Evolutionary conservation across 2,329 filamentous ascomycete genomes (phyloP), one percentile per base, ranked within the genome.

Genomic region (Stemphylium beticola): DNA sequence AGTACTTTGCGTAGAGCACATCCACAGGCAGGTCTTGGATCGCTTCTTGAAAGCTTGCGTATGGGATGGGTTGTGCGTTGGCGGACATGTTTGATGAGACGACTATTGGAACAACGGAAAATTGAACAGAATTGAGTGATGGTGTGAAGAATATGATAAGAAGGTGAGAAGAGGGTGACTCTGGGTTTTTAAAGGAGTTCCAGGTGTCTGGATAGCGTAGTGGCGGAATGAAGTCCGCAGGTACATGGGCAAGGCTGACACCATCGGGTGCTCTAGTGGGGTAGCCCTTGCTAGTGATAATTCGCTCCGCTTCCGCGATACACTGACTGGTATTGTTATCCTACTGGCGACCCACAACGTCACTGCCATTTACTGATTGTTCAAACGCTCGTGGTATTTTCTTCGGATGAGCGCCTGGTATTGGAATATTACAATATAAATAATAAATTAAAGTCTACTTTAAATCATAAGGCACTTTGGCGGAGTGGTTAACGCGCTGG

Each of bases 1-100:
- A 84, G 55, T 88, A 84, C 76, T 92, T 92, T 75, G 89, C 81
- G 76, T 89, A 87, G 6, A 93, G 86, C 53, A 83, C 83, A 58
- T 83, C 81, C 61, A 87, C 73, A 36, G 88, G 84, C 51, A 93
- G 85, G 56, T 87, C 84, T 61, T 82, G 79, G 62, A 93, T 81
- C 20, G 90, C 90, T 57, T 81, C 78, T 68, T 87, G 85, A 78
- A 91, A 91, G 70, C 83, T 83, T 15, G 79, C 73, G 22, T 85
- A 78, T 40, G 82, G 76, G 69, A 91, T 91, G 54, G 88, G 87
- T 10, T 72, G 68, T 6, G 86, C 74, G 66, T 85, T 82, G 52
- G 84, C 79, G n/a, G 87, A 87, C 86, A 90, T 89, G 52, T 24
- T n/a, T 33, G 41, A 2, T n/a, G 3, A 6, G 17, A 17, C 24